Base-by-base conservation (phyloP, 768 basidiomycete genomes). In the Lanmaoa rubissima region DNA sequence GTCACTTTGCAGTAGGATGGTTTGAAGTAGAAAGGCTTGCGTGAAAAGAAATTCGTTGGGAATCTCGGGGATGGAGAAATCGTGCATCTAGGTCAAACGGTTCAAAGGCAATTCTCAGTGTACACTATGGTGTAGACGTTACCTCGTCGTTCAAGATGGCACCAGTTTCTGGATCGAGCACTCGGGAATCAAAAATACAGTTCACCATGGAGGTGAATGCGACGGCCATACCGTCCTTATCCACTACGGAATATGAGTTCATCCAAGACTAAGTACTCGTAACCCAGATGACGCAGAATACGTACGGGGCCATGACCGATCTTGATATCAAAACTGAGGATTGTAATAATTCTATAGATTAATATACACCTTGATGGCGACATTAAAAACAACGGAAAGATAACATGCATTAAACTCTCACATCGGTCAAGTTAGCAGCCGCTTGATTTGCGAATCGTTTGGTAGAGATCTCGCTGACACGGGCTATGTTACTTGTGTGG, bases 31-130 rank as follows among this genome's bases (percentile, higher is more conserved):
- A 26, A 12, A 19, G n/a, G 19, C 81, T 55, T 69, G 87, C 90
- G 91, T 9, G 89, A 89, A 88, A 91, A 14, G 92, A 87, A 93
- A 94, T 2, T 78, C 82, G 63, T 97, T 95, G 6, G 92, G 82
- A n/a, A 73, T 71, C 5, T 89, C 92, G 2, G 94, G 94, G 1
- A 77, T 86, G 9, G 93, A 90, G 70, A 98, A 98, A 70, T 98
- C 95, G 61, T 94, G 91, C 89, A 92, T 90, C 82, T 85, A 54
- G 21, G 14, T 12, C 13, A 14, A 14, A 51, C 5, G 34, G n/a
- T 46, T 45, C 44, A 45, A 32, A 28, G 10, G n/a, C 32, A 28
- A 5, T 1, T 35, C 40, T 28, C 9, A 41, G 49, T 16, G 35
- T 35, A 11, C 26, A 46, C 9, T 5, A 11, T 19, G n/a, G n/a